Evolutionary conservation across 805 yeast genomes (phyloP), one percentile per base, ranked within the genome.

Genomic region (Kazachstania taianensis): DNA sequence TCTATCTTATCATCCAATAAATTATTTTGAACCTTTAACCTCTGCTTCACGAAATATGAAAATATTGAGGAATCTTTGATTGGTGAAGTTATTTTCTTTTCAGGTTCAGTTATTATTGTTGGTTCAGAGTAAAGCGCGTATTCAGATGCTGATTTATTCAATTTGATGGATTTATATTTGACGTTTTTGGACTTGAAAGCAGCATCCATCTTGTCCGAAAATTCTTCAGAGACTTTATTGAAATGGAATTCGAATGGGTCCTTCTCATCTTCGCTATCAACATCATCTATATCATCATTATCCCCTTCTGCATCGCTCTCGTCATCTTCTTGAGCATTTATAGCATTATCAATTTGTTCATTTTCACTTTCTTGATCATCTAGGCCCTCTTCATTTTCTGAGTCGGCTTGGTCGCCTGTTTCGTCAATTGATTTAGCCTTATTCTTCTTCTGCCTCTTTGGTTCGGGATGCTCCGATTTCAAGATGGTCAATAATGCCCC

Each of bases 201-300:
- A 7, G 42, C 36, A 15, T 59, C 63, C 15, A 70, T 50, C 8
- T 57, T 55, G 2, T 68, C 70, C 4, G 69, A 56, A 15, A 42
- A 44, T 2, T 40, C 25, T 26, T 60, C 63, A 2, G 59, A 30
- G 8, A 71, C 63, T 15, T 64, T 59, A 32, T 77, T 79, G 57
- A 81, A 87, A 55, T 87, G 97, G 9, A 60, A 50, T 41, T 81
- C 82, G 47, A 82, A 86, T 0, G 94, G 83, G 59, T 89, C 96
- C 6, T 58, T 53, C 8, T 61, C 67, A 32, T 59, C 63, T 25
- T 66, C 66, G 14, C 49, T 57, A 3, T 55, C 65, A 15, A 41
- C 48, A 8, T 39, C 48, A 20, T 41, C 49, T 5, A 48, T 53
- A 35, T 51, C 64, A 12, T 49, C 57, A 6, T 45, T 47, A 17